Conservation (phyloP, 2,329 filamentous ascomycete species). For the Fusarium sp. region DNA sequence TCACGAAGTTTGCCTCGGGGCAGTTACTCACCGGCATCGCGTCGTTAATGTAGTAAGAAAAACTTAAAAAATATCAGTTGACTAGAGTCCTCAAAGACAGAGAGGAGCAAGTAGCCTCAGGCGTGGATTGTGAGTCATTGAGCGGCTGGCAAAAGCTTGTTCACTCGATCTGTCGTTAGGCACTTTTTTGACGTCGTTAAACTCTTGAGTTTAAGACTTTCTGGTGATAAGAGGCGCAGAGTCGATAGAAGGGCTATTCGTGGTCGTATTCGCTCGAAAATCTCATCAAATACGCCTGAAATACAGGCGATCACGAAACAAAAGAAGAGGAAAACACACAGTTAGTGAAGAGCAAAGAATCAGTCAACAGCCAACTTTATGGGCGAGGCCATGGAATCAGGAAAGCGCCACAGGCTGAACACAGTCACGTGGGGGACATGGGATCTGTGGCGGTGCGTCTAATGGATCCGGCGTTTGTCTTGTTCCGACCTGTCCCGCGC, state of each 20-base stretch:
- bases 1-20: background rate
- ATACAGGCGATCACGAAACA: slow-evolving; percentile 40
- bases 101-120: slow-evolving; percentile 38
- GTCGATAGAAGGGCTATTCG: slow-evolving; percentile 29
- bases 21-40: slow-evolving; percentile 48
- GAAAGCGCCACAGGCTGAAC: slow-evolving; percentile 38
- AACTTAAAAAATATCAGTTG: slow-evolving; percentile 5
- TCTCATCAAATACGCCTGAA: slow-evolving; percentile 25
- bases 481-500: slow-evolving; percentile 38
- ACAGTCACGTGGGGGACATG: background rate
- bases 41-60: slow-evolving; percentile 22
- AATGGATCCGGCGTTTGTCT: background rate
- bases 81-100: slow-evolving; percentile 28
- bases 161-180: slow-evolving; percentile 34
- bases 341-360: slow-evolving; percentile 41
- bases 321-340: slow-evolving; percentile 33
- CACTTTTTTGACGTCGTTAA: slow-evolving; percentile 34
- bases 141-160: slow-evolving; percentile 30
- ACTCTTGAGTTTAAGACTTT: slow-evolving; percentile 15
- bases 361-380: slow-evolving; percentile 43
- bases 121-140: slow-evolving; percentile 44
- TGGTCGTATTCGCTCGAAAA: slow-evolving; percentile 39
- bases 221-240: slow-evolving; percentile 40
- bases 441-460: slow-evolving; percentile 36
- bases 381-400: slow-evolving; percentile 40